Percentiles rank a stretch among this genome's conserved stretches.
These are phyloP conservation scores for Podospora appendiculata DNA, from an alignment of 495 filamentous ascomycete species.

Conservation along the genomic window DNA sequence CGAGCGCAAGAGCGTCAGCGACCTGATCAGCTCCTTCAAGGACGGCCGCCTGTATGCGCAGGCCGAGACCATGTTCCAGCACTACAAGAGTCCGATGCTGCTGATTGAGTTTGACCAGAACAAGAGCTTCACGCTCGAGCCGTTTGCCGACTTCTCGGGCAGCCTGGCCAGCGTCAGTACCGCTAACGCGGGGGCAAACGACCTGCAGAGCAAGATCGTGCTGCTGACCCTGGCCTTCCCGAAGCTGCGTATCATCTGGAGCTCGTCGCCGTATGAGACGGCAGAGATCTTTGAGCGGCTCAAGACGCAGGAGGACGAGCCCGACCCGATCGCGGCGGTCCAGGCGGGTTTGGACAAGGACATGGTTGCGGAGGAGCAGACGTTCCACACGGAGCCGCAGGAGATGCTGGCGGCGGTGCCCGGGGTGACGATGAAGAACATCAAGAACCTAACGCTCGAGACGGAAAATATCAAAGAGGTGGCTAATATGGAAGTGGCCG, in stretches of 20 bases:
- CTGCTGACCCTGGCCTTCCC: constrained; percentile 91
- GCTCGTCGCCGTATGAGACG: constrained; percentile 86
- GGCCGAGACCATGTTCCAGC: constrained; percentile 84
- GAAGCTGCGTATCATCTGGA: constrained; percentile 85
- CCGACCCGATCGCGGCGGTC: constrained; percentile 82
- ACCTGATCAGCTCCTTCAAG: constrained; percentile 84
- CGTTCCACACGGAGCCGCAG: constrained; percentile 55
- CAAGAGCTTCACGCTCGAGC: constrained; percentile 93
- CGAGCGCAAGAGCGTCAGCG: constrained; percentile 86
- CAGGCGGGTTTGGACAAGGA: constrained; percentile 68
- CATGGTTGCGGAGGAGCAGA: constrained; percentile 44
- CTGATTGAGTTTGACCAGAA: constrained; percentile 97
- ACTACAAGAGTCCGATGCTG: constrained; percentile 87
- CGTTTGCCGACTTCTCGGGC: constrained; percentile 75
- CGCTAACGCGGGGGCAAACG: constrained; percentile 49
- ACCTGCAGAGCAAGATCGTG: constrained; percentile 87
- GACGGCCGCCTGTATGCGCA: constrained; percentile 90
- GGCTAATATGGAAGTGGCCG: constrained; percentile 74
- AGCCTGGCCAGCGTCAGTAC: constrained; percentile 46
- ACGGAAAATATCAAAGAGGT: constrained; percentile 72
- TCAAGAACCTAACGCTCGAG: constrained; percentile 61
- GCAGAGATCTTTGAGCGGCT: constrained; percentile 93
- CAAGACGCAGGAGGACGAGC: constrained; percentile 81
- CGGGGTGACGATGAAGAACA: constrained; percentile 72
- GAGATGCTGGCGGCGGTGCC: constrained; percentile 87